phyloP scores from a whole-genome alignment of 495 filamentous ascomycete genomes.

The Glutinoglossum americanum region DNA sequence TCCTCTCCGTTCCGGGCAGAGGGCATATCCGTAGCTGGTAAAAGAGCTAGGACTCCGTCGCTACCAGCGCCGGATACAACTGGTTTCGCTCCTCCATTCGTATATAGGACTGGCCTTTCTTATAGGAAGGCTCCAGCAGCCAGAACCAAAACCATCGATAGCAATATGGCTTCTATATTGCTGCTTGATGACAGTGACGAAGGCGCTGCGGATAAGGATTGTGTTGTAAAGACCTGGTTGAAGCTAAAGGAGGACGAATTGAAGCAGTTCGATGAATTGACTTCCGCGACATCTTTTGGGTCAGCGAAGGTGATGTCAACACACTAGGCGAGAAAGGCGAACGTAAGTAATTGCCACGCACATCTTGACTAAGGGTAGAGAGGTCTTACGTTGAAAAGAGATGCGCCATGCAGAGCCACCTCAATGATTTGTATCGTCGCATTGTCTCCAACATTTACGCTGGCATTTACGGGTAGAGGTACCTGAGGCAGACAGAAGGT shows the following conservation, averaged over 20 bases:
- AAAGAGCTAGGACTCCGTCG: not conserved
- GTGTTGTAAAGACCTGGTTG: slow-evolving; percentile 45
- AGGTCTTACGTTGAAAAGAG: slow-evolving; percentile 70
- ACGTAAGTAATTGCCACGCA: not conserved
- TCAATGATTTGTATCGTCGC: slow-evolving; percentile 92
- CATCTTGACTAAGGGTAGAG: not conserved
- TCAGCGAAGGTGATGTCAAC: slow-evolving; percentile 75
- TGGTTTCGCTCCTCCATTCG: not conserved
- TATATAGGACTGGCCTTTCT: not conserved
- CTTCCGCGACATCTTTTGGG: slow-evolving; percentile 45
- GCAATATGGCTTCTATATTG: not conserved
- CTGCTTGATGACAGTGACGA: not conserved
- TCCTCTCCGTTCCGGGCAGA: not conserved
- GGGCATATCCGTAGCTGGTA: not conserved
- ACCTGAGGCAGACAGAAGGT: slow-evolving; percentile 81
- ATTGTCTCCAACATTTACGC: slow-evolving; percentile 58
- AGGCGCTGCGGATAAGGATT: slow-evolving; percentile 4
- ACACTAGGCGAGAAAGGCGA: slow-evolving; percentile 34
- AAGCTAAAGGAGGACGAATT: slow-evolving; percentile 58
- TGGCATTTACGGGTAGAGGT: slow-evolving; percentile 54
- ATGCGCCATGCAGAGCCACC: slow-evolving; percentile 70
- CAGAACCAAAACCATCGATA: not conserved
- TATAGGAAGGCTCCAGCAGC: not conserved
- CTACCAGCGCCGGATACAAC: not conserved
- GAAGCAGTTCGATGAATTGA: slow-evolving; percentile 64